phyloP scores from a whole-genome alignment of 371 early-diverging fungal species.

The Coelomomyces lativittatus region DNA sequence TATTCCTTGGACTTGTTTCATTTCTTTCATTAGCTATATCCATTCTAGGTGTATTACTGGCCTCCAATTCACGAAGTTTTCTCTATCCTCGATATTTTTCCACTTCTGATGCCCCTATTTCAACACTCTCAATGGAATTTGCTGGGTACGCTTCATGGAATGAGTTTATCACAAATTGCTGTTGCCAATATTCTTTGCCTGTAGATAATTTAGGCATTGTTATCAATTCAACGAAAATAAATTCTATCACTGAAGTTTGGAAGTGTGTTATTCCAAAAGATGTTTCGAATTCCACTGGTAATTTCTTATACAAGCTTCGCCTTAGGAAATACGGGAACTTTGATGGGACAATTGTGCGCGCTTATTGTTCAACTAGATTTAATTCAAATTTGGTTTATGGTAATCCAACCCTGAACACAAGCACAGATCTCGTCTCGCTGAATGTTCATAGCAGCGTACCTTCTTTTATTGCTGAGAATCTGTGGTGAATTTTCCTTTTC shows the following conservation, averaged over 20 bases:
- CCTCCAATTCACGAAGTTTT: neutral
- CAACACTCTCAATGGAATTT: neutral
- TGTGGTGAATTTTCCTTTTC: no score
- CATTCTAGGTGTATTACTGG: neutral
- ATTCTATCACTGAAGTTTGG: neutral
- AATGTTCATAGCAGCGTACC: no score
- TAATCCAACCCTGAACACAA: no score
- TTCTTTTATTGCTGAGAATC: no score
- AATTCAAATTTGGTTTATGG: no score
- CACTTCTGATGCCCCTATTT: neutral
- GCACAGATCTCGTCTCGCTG: no score
- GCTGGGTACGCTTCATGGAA: constrained; percentile 1
- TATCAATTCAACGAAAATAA: neutral
- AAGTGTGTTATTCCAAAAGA: neutral
- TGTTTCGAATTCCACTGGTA: neutral
- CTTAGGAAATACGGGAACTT: neutral
- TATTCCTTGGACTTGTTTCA: neutral
- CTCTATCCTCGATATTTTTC: neutral
- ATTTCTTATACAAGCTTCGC: constrained; percentile 1
- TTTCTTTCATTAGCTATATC: neutral
- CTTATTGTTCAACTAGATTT: constrained; percentile 1
- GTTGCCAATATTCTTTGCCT: neutral
- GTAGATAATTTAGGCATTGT: neutral
- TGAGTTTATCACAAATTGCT: constrained; percentile 1
- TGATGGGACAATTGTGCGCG: neutral